These are phyloP conservation scores for Xylaria digitata DNA, from an alignment of 2,329 filamentous ascomycete species.

Conservation along the genomic window DNA sequence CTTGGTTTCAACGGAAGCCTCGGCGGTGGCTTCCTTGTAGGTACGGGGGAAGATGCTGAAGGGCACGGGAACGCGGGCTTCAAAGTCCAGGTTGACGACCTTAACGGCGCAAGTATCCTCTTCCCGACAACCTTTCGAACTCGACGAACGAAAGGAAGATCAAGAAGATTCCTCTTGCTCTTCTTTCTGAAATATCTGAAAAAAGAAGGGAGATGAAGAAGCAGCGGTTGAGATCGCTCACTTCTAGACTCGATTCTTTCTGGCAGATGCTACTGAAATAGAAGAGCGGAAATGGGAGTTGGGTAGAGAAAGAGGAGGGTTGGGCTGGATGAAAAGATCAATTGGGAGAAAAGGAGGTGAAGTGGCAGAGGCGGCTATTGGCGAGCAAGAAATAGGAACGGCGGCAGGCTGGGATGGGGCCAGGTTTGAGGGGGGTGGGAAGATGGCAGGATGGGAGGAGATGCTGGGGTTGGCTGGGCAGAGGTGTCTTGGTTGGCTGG, in stretches of 20 bases:
- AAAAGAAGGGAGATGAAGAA: slow-evolving; percentile 55
- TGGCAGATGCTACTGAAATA: slow-evolving; percentile 45
- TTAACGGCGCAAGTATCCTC: slow-evolving; percentile 63
- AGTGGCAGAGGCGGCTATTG: slow-evolving; percentile 49
- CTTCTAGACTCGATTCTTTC: slow-evolving; percentile 53
- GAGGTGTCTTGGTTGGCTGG: too few species aligned
- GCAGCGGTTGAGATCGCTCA: slow-evolving; percentile 49
- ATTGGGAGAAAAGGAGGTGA: slow-evolving; percentile 49
- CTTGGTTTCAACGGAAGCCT: slow-evolving; percentile 52
- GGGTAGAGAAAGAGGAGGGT: slow-evolving; percentile 45
- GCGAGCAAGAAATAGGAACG: slow-evolving; percentile 49
- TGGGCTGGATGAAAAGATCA: slow-evolving; percentile 42
- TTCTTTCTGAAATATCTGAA: slow-evolving; percentile 61
- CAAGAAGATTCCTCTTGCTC: slow-evolving; percentile 74
- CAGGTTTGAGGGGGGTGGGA: not conserved
- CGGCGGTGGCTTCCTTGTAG: slow-evolving; percentile 76
- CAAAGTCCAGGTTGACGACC: slow-evolving; percentile 99
- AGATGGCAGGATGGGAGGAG: slow-evolving; percentile 5
- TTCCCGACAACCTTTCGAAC: slow-evolving; percentile 59
- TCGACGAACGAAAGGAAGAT: slow-evolving; percentile 68
- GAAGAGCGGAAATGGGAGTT: slow-evolving; percentile 51
- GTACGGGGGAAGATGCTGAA: slow-evolving; percentile 99
- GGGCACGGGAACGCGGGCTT: slow-evolving; percentile 98
- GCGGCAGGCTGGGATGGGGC: slow-evolving; percentile 32
- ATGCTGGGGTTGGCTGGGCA: too few species aligned